Evolutionary conservation across 805 yeast genomes (phyloP).

Genomic region (Jamesozyma gamospora): DNA sequence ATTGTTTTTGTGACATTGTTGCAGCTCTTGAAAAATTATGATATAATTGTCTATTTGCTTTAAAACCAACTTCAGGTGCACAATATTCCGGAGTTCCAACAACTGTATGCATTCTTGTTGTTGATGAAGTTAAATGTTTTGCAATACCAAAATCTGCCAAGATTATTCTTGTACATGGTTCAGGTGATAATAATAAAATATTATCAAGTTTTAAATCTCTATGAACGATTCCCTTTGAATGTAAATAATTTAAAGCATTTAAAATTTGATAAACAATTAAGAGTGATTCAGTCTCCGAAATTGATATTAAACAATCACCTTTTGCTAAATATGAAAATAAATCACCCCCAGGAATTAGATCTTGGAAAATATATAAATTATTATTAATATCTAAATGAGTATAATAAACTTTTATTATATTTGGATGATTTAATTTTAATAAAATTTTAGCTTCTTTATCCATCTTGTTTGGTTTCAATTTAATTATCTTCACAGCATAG

Average conservation of each 20-base stretch:
- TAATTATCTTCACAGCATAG: conserved; percentile 44
- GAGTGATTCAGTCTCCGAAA: conserved; percentile 47
- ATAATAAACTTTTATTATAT: conserved; percentile 38
- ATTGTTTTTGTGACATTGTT: conserved; percentile 15
- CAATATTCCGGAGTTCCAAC: conserved; percentile 63
- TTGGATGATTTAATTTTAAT: conserved; percentile 35
- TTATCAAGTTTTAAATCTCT: conserved; percentile 62
- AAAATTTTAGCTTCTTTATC: conserved; percentile 38
- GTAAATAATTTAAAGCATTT: conserved; percentile 47
- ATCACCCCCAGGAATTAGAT: conserved; percentile 48
- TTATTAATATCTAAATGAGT: conserved; percentile 21
- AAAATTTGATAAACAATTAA: conserved; percentile 47
- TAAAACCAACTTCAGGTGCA: conserved; percentile 60
- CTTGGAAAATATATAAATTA: conserved; percentile 38
- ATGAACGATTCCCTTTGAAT: conserved; percentile 46
- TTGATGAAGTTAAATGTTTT: conserved; percentile 21
- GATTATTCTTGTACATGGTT: conserved; percentile 42
- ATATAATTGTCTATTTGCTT: conserved; percentile 23
- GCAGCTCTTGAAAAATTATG: conserved; percentile 21
- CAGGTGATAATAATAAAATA: conserved; percentile 44
- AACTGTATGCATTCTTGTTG: conserved; percentile 37
- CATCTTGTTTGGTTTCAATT: conserved; percentile 20
- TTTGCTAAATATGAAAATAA: conserved; percentile 43
- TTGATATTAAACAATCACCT: conserved; percentile 31
- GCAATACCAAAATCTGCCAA: conserved; percentile 65